phyloP scores from a whole-genome alignment of 2,329 filamentous ascomycete species.

The Neonectria faginata region DNA sequence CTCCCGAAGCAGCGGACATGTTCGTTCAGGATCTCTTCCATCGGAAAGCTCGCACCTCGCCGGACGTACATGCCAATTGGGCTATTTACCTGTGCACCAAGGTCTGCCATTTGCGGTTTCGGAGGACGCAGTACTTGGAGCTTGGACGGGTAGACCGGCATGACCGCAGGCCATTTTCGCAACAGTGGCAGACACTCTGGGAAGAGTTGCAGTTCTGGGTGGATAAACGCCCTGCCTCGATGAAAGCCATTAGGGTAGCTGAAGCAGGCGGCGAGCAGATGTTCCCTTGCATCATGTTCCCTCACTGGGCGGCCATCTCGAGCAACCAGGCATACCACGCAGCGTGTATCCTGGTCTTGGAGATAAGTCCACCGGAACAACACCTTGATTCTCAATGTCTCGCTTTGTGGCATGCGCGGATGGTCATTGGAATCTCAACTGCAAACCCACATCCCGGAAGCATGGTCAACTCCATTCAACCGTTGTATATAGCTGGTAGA shows the following conservation, averaged over 20 bases:
- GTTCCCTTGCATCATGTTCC: conserved; percentile 61
- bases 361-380: conserved; percentile 52
- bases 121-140: conserved; percentile 52
- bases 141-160: conserved; percentile 55
- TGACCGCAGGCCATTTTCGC: conserved; percentile 52
- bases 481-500: conserved; percentile 62
- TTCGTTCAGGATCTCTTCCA: conserved; percentile 42
- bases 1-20: conserved; percentile 43
- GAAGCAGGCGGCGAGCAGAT: conserved; percentile 47
- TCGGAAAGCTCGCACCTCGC: conserved; percentile 46
- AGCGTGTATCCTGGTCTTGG: conserved; percentile 60
- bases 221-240: conserved; percentile 54
- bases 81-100: conserved; percentile 65
- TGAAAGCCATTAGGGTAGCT: conserved; percentile 46
- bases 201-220: conserved; percentile 61
- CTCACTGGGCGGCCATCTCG: conserved; percentile 62
- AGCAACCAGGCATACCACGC: conserved; percentile 66
- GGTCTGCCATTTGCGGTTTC: conserved; percentile 58
- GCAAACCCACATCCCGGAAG: conserved; percentile 63
- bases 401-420: conserved; percentile 61
- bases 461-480: conserved; percentile 65
- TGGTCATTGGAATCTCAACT: conserved; percentile 64
- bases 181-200: conserved; percentile 59
- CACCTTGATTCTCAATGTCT: conserved; percentile 40
- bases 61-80: conserved; percentile 66